Conservation (phyloP, 2,329 filamentous ascomycete genomes). For the Chaetomium sp. region DNA sequence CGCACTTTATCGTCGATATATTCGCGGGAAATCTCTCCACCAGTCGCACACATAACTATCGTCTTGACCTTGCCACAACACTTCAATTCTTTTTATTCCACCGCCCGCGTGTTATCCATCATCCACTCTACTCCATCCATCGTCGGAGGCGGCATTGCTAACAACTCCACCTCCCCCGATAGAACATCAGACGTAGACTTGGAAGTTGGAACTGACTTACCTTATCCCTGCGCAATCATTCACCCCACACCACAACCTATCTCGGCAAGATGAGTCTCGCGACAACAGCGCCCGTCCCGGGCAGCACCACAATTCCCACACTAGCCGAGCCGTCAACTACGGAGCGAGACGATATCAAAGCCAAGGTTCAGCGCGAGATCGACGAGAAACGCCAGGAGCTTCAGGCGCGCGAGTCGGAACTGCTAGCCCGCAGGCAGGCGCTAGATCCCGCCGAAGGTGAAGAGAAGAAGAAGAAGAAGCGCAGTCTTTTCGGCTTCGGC, state of each 20-base stretch:
- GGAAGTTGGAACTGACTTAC: not conserved
- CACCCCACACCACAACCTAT: not conserved
- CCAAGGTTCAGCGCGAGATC: slow-evolving; percentile 37
- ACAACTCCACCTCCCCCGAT: not conserved
- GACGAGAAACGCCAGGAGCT: no score
- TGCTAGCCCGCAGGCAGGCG: not conserved
- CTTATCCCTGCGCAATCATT: not conserved
- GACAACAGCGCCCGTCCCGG: slow-evolving; percentile 32
- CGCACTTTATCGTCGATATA: slow-evolving; percentile 32
- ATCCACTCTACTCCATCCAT: not conserved
- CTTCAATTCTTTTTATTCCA: slow-evolving; percentile 2
- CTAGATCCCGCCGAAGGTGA: slow-evolving; percentile 37
- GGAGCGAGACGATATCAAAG: slow-evolving; percentile 21
- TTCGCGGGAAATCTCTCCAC: slow-evolving; percentile 26
- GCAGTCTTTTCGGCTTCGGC: slow-evolving; percentile 62
- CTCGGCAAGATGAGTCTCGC: slow-evolving; percentile 37
- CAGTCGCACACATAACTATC: slow-evolving; percentile 30
- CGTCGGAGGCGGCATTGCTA: not conserved
- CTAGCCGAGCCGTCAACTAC: slow-evolving; percentile 36
- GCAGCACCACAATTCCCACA: slow-evolving; percentile 38
- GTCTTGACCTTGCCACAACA: slow-evolving; percentile 8
- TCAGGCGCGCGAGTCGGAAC: not conserved
- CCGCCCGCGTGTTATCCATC: slow-evolving; percentile 15
- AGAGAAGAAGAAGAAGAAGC: slow-evolving; percentile 51
- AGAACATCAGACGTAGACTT: not conserved